These are phyloP conservation scores for Trichoderma brevicompactum DNA, from an alignment of 2,329 filamentous ascomycete genomes.

Conservation along the genomic window DNA sequence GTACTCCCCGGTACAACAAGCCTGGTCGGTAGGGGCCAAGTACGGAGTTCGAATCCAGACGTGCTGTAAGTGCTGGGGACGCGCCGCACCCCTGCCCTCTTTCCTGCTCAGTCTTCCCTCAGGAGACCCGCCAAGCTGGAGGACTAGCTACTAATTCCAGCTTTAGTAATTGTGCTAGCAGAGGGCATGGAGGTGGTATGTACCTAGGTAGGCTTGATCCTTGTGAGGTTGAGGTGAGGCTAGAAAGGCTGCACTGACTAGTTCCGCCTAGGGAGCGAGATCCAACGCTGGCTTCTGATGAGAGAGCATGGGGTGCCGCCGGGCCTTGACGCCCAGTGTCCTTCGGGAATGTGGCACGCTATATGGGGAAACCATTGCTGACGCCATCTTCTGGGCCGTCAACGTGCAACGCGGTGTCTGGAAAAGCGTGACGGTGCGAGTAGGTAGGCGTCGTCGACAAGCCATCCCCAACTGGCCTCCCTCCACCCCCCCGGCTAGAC, in stretches of 20 bases:
- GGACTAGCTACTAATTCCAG: conserved; percentile 5
- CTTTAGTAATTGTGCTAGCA: not conserved
- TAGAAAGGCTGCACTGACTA: conserved; percentile 18
- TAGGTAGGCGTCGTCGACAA: not conserved
- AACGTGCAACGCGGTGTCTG: conserved; percentile 22
- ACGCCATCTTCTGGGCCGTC: conserved; percentile 27
- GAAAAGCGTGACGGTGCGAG: conserved; percentile 1
- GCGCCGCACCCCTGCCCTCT: conserved; percentile 1
- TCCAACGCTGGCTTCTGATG: conserved; percentile 19
- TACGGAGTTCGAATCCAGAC: not conserved
- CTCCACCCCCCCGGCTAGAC: conserved; percentile 24
- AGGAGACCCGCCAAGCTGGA: not conserved
- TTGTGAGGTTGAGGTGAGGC: conserved; percentile 18
- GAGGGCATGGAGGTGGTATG: not conserved
- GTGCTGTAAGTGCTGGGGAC: conserved; percentile 14
- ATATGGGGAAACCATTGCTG: conserved; percentile 27
- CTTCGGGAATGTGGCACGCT: conserved; percentile 28
- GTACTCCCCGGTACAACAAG: conserved; percentile 24
- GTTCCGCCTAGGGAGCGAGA: conserved; percentile 13
- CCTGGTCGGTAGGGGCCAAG: conserved; percentile 20
- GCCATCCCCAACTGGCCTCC: conserved; percentile 18
- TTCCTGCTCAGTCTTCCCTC: not conserved
- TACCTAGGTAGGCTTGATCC: not conserved
- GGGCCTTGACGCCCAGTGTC: conserved; percentile 19
- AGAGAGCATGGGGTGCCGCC: conserved; percentile 24